Evolutionary conservation across 768 basidiomycete genomes (phyloP).

Genomic region (Roridomyces roridus): DNA sequence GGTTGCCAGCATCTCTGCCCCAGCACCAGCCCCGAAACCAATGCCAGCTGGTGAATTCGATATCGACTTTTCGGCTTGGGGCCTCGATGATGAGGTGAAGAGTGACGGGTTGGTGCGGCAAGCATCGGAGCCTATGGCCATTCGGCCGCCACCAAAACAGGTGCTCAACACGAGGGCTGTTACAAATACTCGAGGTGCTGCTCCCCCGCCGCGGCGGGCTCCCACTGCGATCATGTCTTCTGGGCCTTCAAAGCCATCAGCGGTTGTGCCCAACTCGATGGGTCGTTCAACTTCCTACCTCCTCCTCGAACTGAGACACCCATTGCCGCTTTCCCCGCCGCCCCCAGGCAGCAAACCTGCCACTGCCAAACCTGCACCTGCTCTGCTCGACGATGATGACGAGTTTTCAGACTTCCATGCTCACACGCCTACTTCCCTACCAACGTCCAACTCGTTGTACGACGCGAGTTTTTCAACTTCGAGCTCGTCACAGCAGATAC

Average conservation of each 20-base stretch:
- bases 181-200: constrained; percentile 4
- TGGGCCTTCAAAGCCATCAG: constrained; percentile 15
- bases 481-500: constrained; percentile 24
- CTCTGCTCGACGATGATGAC: constrained; percentile 45
- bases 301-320: constrained; percentile 22
- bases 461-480: constrained; percentile 25
- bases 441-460: constrained; percentile 20
- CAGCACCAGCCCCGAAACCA: neutral
- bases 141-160: constrained; percentile 1
- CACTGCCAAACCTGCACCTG: constrained; percentile 25
- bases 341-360: constrained; percentile 32
- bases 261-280: constrained; percentile 27
- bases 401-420: constrained; percentile 61
- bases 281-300: constrained; percentile 17
- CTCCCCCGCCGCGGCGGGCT: constrained; percentile 29
- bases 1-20: constrained; percentile 4
- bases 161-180: constrained; percentile 5
- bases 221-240: constrained; percentile 27
- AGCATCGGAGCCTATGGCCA: constrained; percentile 6
- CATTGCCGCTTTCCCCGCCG: constrained; percentile 32
- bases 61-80: constrained; percentile 25
- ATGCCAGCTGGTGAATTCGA: constrained; percentile 17
- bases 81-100: constrained; percentile 23
- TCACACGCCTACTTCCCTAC: constrained; percentile 29
- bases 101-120: constrained; percentile 2